Evolutionary conservation across 2,329 filamentous ascomycete species (phyloP).

Genomic region (Epichloe sylvatica): DNA sequence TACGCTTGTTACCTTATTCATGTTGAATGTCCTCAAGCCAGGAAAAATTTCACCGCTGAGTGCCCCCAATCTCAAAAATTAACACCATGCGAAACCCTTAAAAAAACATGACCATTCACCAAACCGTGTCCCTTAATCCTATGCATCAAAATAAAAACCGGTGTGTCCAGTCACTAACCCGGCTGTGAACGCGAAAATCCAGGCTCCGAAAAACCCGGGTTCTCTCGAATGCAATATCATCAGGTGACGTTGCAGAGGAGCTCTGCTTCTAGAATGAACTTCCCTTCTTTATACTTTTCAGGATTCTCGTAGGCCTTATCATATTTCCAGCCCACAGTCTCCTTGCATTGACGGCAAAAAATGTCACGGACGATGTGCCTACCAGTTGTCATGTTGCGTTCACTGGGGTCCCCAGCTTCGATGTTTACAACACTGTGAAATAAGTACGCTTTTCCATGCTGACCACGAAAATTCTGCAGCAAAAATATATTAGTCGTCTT

Average conservation of each 20-base stretch:
- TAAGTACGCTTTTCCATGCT: constrained; percentile 95
- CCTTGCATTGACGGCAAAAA: constrained; percentile 74
- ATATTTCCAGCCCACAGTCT: constrained; percentile 96
- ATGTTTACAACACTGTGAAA: constrained; percentile 93
- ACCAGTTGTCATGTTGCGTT: constrained; percentile 97
- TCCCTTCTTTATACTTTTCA: constrained; percentile 98
- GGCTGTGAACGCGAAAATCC: background rate
- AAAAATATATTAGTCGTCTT: background rate
- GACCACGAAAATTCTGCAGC: constrained; percentile 82
- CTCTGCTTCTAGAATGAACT: constrained; percentile 91
- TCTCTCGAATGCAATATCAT: background rate
- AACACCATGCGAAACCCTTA: background rate
- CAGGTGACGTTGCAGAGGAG: constrained; percentile 64
- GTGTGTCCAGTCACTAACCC: background rate
- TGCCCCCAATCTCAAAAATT: background rate
- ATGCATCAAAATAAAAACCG: background rate
- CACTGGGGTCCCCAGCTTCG: constrained; percentile 65
- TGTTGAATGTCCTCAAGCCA: too few species aligned
- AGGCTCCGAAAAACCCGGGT: background rate
- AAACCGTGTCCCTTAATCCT: background rate
- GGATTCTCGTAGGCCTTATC: constrained; percentile 85
- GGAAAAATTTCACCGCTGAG: background rate
- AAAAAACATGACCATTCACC: background rate
- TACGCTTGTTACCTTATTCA: background rate
- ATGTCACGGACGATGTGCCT: constrained; percentile 92